These are phyloP conservation scores for Acacia crassicarpa DNA, from an alignment of 306 rosid species.

Conservation along the genomic window DNA sequence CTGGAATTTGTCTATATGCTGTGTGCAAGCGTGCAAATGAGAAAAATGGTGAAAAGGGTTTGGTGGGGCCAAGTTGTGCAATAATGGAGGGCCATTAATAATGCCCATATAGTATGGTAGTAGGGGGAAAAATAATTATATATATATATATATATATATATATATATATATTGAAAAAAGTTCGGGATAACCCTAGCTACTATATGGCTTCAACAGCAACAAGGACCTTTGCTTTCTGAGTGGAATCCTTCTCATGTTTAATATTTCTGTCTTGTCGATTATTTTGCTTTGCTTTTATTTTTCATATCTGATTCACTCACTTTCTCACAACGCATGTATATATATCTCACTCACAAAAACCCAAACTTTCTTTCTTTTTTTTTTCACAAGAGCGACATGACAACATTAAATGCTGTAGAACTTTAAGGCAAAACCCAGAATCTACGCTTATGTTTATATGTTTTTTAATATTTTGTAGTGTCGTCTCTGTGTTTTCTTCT, in stretches of 20 bases:
- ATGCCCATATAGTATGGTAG: constrained; percentile 1
- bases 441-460: constrained; percentile 35
- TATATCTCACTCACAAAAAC: neutral
- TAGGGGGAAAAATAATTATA: neutral
- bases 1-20: neutral
- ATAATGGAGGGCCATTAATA: constrained; percentile 33
- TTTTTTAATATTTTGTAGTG: neutral
- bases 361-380: neutral
- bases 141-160: too few species aligned
- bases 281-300: neutral
- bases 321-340: neutral
- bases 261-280: neutral
- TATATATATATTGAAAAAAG: too few species aligned
- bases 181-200: neutral
- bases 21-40: constrained; percentile 31
- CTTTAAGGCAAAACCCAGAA: constrained; percentile 34
- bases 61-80: constrained; percentile 24
- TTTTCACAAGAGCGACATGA: neutral
- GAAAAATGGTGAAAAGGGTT: constrained; percentile 6
- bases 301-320: neutral
- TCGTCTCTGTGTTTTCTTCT: constrained; percentile 10
- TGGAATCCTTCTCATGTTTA: neutral
- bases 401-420: constrained; percentile 31
- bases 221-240: neutral
- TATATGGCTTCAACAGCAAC: neutral